Evolutionary conservation across 306 rosid genomes (phyloP).

Genomic region (Rosa persica): DNA sequence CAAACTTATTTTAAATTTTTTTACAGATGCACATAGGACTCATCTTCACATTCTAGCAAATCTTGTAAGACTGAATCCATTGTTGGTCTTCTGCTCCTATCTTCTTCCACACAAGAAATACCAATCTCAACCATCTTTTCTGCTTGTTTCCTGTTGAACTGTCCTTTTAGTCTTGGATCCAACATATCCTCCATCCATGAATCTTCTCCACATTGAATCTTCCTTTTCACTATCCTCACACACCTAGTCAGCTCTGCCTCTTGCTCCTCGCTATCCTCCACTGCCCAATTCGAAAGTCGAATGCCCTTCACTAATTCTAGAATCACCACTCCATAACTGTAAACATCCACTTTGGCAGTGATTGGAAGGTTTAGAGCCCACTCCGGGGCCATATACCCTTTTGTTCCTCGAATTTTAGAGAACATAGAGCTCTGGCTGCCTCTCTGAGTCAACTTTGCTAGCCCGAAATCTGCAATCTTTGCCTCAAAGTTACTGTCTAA

Average conservation of each 20-base stretch:
- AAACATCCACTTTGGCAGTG: slow-evolving; percentile 58
- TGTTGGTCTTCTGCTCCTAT: slow-evolving; percentile 13
- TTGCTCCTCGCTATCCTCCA: slow-evolving; percentile 10
- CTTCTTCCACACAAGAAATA: slow-evolving; percentile 14
- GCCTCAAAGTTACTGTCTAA: slow-evolving; percentile 39
- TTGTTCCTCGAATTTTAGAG: slow-evolving; percentile 39
- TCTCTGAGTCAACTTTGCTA: slow-evolving; percentile 43
- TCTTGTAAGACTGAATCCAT: background rate
- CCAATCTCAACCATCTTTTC: slow-evolving; percentile 19
- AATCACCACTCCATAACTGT: slow-evolving; percentile 53
- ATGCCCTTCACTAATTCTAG: slow-evolving; percentile 46
- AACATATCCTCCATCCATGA: slow-evolving; percentile 16
- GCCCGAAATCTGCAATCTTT: slow-evolving; percentile 61
- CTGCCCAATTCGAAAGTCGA: slow-evolving; percentile 12
- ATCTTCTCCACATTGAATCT: background rate
- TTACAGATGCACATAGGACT: background rate
- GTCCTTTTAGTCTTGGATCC: slow-evolving; percentile 3
- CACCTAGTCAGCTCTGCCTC: slow-evolving; percentile 16
- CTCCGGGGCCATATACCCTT: slow-evolving; percentile 66
- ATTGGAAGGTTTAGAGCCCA: slow-evolving; percentile 52
- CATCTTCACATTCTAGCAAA: slow-evolving; percentile 15
- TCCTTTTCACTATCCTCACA: slow-evolving; percentile 7
- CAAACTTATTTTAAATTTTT: background rate
- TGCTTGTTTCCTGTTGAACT: slow-evolving; percentile 6
- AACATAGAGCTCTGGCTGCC: slow-evolving; percentile 25